Percentiles rank a stretch among this genome's conserved stretches.
Conservation (phyloP, 2,329 filamentous ascomycete species). For the Apiospora hydei region DNA sequence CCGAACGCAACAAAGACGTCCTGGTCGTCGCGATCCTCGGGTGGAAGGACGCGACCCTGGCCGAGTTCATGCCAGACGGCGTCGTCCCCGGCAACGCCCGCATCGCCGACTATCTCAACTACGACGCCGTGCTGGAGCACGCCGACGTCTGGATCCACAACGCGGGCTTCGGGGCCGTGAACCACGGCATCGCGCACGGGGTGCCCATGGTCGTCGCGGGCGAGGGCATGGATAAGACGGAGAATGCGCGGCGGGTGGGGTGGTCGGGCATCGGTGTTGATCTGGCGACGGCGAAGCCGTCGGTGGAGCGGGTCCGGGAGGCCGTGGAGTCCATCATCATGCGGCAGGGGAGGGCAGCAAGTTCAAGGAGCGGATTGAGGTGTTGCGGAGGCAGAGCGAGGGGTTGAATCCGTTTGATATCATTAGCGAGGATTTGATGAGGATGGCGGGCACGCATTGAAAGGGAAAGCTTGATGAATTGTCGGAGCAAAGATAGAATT, state of each 20-base stretch:
- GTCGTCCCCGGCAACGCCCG: conserved; percentile 41
- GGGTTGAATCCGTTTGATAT: conserved; percentile 41
- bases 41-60: conserved; percentile 41
- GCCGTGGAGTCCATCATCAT: conserved; percentile 43
- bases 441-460: neutral
- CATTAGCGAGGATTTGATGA: conserved; percentile 37
- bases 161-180: conserved; percentile 49
- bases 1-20: conserved; percentile 35
- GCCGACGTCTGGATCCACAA: conserved; percentile 50
- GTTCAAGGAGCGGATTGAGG: conserved; percentile 34
- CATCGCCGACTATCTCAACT: conserved; percentile 47
- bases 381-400: conserved; percentile 40
- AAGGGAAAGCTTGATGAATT: neutral
- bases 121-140: conserved; percentile 47
- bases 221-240: conserved; percentile 51
- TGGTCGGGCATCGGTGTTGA: conserved; percentile 46
- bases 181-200: conserved; percentile 49
- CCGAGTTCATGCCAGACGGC: conserved; percentile 25
- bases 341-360: conserved; percentile 25
- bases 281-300: conserved; percentile 38
- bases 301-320: conserved; percentile 35
- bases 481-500: neutral
- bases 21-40: conserved; percentile 47
- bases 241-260: conserved; percentile 45
- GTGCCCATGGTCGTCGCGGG: conserved; percentile 50